Base-by-base conservation (phyloP, 2,329 filamentous ascomycete genomes). In the Parascedosporium putredinis region DNA sequence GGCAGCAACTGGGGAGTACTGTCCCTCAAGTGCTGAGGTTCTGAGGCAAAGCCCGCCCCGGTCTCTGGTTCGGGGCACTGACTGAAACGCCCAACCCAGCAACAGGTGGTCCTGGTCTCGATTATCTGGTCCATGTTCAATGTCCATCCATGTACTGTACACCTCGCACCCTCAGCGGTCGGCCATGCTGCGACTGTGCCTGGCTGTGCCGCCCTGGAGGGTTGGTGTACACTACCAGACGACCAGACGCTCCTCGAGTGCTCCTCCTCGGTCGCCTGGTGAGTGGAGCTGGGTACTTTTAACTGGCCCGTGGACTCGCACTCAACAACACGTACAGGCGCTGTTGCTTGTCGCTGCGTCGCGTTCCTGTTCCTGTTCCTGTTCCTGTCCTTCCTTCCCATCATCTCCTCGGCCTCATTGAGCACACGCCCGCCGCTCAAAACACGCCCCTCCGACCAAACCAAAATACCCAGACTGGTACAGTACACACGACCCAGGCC, bases 1-100 rank as follows among this genome's bases (percentile, higher is more conserved):
- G 36, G 36, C 14, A 16, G n/a, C n/a, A n/a, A n/a, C n/a, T n/a
- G n/a, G n/a, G n/a, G n/a, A n/a, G n/a, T n/a, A n/a, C n/a, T n/a
- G n/a, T n/a, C n/a, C n/a, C n/a, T n/a, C 18, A 40, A 20, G n/a
- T 40, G 36, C 36, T n/a, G 9, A 40, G 36, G 36, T 40, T 18
- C 36, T 40, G 36, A 18, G 36, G 18, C 20, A 18, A 25, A 27
- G 22, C 18, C 42, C 20, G 14, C 10, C 10, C 14, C 18, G 7
- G 42, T 45, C 12, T 45, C 22, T 45, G 42, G 42, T 45, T 45
- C 42, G n/a, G 22, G 24, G 42, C 42, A 45, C 42, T 45, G 42
- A 45, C 42, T 45, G 42, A 45, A 45, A 45, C 42, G 42, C n/a
- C 36, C 18, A 27, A 18, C 42, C 20, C 22, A 45, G 12, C 34